These are phyloP conservation scores for Odonthalia washingtoniensis DNA, from an alignment of 31 red algal species.

Conservation along the genomic window DNA sequence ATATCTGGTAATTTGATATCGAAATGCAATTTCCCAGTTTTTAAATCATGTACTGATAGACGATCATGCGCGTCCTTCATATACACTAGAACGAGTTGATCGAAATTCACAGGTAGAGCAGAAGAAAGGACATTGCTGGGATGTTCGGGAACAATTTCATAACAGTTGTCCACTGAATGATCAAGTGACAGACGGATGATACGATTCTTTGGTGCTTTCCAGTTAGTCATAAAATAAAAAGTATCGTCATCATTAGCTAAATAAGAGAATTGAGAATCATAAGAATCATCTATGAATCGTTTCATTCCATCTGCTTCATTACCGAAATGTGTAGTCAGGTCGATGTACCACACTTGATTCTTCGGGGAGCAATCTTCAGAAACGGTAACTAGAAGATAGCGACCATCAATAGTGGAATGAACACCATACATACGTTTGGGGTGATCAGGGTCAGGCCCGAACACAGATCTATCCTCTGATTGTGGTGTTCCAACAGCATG, in stretches of 20 bases:
- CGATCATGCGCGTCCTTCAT: conserved; percentile 73
- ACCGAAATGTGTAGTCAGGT: conserved; percentile 54
- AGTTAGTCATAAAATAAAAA: conserved; percentile 76
- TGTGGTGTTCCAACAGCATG: conserved; percentile 71
- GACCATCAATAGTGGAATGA: conserved; percentile 62
- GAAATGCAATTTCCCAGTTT: conserved; percentile 51
- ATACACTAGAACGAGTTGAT: conserved; percentile 73
- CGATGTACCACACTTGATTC: conserved; percentile 74
- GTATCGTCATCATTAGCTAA: conserved; percentile 69
- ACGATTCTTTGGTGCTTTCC: conserved; percentile 76
- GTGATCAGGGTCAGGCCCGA: conserved; percentile 47
- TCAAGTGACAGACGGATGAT: conserved; percentile 60
- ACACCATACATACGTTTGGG: conserved; percentile 70
- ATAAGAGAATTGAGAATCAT: conserved; percentile 70
- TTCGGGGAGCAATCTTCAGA: conserved; percentile 75
- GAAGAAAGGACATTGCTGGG: conserved; percentile 59
- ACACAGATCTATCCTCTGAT: conserved; percentile 65
- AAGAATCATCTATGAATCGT: conserved; percentile 57
- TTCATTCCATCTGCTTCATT: conserved; percentile 53
- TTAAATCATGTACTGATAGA: conserved; percentile 64
- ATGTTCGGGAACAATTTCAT: conserved; percentile 72
- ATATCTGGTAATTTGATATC: conserved; percentile 60
- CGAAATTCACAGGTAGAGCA: conserved; percentile 63
- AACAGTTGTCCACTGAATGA: conserved; percentile 24
- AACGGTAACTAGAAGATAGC: conserved; percentile 59